Conservation (phyloP, 2,329 filamentous ascomycete genomes). For the Aureobasidium sp. region DNA sequence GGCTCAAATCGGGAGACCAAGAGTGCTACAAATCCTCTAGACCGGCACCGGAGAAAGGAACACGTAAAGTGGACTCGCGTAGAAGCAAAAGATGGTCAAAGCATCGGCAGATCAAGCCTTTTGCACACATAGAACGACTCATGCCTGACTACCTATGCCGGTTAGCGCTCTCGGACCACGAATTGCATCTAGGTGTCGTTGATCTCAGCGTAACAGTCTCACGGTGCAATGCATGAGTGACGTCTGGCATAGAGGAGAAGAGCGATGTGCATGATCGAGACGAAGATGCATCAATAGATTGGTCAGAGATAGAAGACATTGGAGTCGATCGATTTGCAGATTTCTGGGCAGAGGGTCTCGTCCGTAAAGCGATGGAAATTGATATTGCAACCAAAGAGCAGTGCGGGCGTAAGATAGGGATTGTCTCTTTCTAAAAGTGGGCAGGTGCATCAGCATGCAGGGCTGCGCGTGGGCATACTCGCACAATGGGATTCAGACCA, state of each 20-base stretch:
- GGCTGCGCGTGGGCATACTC: slow-evolving; percentile 1
- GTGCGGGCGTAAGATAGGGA: not conserved
- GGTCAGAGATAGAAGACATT: not conserved
- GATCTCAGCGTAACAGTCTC: not conserved
- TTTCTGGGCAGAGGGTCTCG: not conserved
- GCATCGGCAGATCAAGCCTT: slow-evolving; percentile 10
- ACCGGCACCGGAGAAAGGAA: not conserved
- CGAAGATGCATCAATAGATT: not conserved
- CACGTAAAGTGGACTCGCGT: not conserved
- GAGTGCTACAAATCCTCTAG: not conserved
- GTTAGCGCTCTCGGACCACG: slow-evolving; percentile 6
- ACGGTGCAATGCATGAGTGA: not conserved
- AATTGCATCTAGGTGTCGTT: not conserved
- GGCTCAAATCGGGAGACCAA: not conserved
- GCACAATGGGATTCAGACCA: not conserved
- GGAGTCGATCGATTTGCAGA: not conserved
- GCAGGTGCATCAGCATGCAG: slow-evolving; percentile 2
- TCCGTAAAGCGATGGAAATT: not conserved
- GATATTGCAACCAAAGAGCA: not conserved
- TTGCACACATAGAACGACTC: slow-evolving; percentile 1
- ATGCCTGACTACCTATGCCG: not conserved
- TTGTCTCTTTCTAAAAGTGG: not conserved
- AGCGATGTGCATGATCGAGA: not conserved
- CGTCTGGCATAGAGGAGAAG: not conserved
- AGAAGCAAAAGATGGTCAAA: slow-evolving; percentile 4